Base-by-base conservation (phyloP, 2,329 filamentous ascomycete species). In the Nigrospora oryzae region DNA sequence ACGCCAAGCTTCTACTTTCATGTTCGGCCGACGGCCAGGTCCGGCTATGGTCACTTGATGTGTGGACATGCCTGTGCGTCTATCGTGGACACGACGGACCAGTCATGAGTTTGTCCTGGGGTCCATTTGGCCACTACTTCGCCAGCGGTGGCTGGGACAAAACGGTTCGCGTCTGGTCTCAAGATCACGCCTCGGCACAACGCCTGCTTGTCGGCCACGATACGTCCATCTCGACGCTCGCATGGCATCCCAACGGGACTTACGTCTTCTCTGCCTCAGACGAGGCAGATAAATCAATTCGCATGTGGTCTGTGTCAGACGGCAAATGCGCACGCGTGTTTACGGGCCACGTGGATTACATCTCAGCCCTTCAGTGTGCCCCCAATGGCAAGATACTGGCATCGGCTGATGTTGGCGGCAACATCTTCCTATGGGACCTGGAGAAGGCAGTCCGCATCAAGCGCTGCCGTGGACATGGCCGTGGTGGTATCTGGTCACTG, bases 71-170 rank as follows among this genome's bases (percentile, higher is more conserved):
- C 54, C 74, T 97, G 42, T 93, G 94, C 43, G 81, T 95, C 12
- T 98, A 96, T 71, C 94, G 91, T 59, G 89, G 88, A 2, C 93
- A 97, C 57, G 86, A 90, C 52, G 86, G 86, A 2, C 90, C 93
- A 0, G 83, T 96, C 5, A 93, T 89, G 77, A 85, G 91, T 53
- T 75, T 95, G 6, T 77, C 82, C 12, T 98, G 91, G 86, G 85
- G 89, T 4, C 93, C 93, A 0, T 90, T 89, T 46, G 93, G 93
- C 1, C 90, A 97, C 65, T 98, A 98, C 68, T 98, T 98, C 60
- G 75, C 87, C 34, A 90, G 86, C 7, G 86, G 81, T 33, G 89
- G 88, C 10, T 88, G 89, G 63, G 93, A 98, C 64, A 89, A 89
- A 63, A 94, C 87, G 2, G 87, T 89, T 10, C 83, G 93, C 14